phyloP scores from a whole-genome alignment of 164 flowering plant species.

The Magnolia officinalis region DNA sequence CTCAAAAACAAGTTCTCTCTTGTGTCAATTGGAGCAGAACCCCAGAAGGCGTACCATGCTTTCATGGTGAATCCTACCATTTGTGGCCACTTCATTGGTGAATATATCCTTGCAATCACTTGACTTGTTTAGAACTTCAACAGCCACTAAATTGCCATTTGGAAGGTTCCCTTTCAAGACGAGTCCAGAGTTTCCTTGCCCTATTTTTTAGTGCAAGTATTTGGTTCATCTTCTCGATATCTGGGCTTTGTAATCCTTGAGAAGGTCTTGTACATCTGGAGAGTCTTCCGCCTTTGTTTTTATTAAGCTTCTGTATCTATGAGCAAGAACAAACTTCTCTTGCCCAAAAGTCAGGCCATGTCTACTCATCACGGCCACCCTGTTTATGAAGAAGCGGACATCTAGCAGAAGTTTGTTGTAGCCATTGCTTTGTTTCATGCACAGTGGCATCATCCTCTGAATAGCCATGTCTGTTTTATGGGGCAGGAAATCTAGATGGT shows the following conservation, averaged over 20 bases:
- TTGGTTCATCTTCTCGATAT: neutral
- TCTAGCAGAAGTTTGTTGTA: too few species aligned
- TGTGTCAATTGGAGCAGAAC: constrained; percentile 41
- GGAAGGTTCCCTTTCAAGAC: constrained; percentile 7
- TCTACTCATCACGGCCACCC: too few species aligned
- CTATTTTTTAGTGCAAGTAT: neutral
- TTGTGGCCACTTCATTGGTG: constrained; percentile 25
- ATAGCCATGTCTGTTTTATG: too few species aligned
- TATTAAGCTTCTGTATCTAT: neutral
- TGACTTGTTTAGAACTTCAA: neutral
- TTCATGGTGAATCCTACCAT: constrained; percentile 54
- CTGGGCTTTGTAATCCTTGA: constrained; percentile 1
- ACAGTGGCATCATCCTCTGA: too few species aligned
- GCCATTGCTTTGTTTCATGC: too few species aligned
- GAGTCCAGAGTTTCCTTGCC: constrained; percentile 6
- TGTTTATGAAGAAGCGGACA: too few species aligned
- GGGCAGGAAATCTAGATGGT: too few species aligned
- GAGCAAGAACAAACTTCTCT: too few species aligned
- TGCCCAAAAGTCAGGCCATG: too few species aligned
- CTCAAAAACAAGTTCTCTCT: constrained; percentile 44
- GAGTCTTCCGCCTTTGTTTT: neutral
- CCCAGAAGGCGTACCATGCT: constrained; percentile 49
- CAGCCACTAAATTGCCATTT: constrained; percentile 2
- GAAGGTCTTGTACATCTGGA: constrained; percentile 5
- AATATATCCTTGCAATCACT: neutral